phyloP scores from a whole-genome alignment of 164 flowering plant species.

The Kalanchoe fedtschenkoi region DNA sequence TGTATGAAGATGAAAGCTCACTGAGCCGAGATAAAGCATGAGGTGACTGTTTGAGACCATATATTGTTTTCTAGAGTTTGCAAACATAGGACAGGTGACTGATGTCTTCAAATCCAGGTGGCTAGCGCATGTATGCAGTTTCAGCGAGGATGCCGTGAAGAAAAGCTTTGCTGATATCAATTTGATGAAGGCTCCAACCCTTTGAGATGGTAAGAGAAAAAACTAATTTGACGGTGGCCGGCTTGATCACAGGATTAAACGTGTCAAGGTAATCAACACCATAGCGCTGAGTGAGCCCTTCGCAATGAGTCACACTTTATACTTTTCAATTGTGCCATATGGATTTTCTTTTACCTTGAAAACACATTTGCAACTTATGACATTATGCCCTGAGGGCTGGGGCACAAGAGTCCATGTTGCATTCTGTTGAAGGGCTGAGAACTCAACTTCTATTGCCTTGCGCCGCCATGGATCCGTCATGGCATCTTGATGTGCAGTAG shows the following conservation, averaged over 20 bases:
- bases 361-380: conserved; percentile 4
- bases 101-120: neutral
- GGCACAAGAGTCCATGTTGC: conserved; percentile 4
- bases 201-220: neutral
- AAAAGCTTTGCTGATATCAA: neutral
- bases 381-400: neutral
- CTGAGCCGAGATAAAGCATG: neutral
- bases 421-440: neutral
- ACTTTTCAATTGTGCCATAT: neutral
- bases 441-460: neutral
- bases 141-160: neutral
- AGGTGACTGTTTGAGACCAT: conserved; percentile 3
- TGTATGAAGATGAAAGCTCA: neutral
- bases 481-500: too few species aligned
- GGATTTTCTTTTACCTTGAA: neutral
- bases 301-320: neutral
- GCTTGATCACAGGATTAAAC: conserved; percentile 1
- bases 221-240: neutral
- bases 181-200: neutral
- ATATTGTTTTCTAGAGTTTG: neutral
- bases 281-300: neutral
- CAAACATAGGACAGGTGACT: neutral
- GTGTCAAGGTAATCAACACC: neutral
- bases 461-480: neutral
- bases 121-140: neutral